phyloP scores from a whole-genome alignment of 2,329 filamentous ascomycete genomes.

The Aureobasidium leucospermi region DNA sequence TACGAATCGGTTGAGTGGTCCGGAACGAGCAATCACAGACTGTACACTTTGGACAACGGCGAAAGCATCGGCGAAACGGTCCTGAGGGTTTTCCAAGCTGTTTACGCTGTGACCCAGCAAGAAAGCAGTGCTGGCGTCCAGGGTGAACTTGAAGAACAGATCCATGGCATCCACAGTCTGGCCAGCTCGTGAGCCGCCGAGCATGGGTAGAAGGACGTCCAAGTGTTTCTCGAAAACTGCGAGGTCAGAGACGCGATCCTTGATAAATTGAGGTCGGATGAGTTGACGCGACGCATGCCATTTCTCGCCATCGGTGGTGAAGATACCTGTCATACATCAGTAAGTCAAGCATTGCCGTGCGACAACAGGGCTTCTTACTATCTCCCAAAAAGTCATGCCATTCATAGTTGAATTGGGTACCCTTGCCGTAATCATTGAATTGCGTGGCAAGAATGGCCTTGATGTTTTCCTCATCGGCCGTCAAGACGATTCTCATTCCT shows the following conservation, averaged over 20 bases:
- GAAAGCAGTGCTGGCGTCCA: constrained; percentile 83
- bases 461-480: constrained; percentile 79
- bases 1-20: constrained; percentile 56
- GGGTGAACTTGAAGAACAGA: constrained; percentile 75
- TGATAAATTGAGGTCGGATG: constrained; percentile 79
- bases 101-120: constrained; percentile 70
- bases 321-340: constrained; percentile 37
- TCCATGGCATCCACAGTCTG: constrained; percentile 62
- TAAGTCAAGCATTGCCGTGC: not conserved
- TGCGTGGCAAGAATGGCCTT: constrained; percentile 85
- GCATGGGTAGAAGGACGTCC: constrained; percentile 61
- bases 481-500: constrained; percentile 60
- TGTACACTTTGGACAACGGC: constrained; percentile 70
- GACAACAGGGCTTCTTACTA: constrained; percentile 51
- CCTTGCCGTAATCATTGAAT: constrained; percentile 80
- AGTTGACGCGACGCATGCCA: constrained; percentile 80
- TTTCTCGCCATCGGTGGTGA: constrained; percentile 65
- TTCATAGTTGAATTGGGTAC: constrained; percentile 63
- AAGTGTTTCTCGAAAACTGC: constrained; percentile 75
- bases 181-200: constrained; percentile 34
- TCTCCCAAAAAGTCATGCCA: constrained; percentile 72
- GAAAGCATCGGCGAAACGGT: constrained; percentile 74
- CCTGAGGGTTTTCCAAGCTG: constrained; percentile 49
- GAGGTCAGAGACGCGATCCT: constrained; percentile 74
- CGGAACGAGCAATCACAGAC: constrained; percentile 57